Evolutionary conservation across 148 eudicot species (phyloP).

Genomic region (Chenopodium berlandieri): DNA sequence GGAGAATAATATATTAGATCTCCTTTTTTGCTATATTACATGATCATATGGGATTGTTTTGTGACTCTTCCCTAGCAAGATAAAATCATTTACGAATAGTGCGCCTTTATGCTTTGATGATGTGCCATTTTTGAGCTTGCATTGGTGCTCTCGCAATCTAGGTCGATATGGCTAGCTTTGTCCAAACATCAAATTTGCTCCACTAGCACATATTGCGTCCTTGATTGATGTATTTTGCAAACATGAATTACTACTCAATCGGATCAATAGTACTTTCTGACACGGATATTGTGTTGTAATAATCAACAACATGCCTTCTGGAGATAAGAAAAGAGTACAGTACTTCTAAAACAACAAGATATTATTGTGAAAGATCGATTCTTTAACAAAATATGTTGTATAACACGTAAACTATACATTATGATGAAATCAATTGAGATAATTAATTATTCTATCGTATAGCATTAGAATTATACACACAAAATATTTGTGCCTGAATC

Average conservation of each 20-base stretch:
- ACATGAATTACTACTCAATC: background rate
- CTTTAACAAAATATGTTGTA: background rate
- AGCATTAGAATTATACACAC: too few species aligned
- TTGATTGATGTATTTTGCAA: background rate
- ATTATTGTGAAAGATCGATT: background rate
- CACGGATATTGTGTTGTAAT: background rate
- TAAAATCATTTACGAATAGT: background rate
- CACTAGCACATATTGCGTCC: background rate
- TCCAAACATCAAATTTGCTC: background rate
- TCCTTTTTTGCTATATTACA: background rate
- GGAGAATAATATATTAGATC: background rate
- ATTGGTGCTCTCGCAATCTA: background rate
- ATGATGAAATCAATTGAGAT: too few species aligned
- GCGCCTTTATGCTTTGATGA: constrained; percentile 9
- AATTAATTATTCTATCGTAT: too few species aligned
- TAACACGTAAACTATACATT: background rate
- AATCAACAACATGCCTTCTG: background rate
- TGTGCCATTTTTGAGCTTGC: constrained; percentile 13
- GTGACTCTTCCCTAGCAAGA: background rate
- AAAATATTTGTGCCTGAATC: too few species aligned
- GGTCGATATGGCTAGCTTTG: constrained; percentile 19
- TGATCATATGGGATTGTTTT: constrained; percentile 2
- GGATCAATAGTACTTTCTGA: background rate
- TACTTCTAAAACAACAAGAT: background rate
- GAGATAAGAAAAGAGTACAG: background rate